Conservation (phyloP, 345 rosid genomes). For the Eucalyptus cloeziana region DNA sequence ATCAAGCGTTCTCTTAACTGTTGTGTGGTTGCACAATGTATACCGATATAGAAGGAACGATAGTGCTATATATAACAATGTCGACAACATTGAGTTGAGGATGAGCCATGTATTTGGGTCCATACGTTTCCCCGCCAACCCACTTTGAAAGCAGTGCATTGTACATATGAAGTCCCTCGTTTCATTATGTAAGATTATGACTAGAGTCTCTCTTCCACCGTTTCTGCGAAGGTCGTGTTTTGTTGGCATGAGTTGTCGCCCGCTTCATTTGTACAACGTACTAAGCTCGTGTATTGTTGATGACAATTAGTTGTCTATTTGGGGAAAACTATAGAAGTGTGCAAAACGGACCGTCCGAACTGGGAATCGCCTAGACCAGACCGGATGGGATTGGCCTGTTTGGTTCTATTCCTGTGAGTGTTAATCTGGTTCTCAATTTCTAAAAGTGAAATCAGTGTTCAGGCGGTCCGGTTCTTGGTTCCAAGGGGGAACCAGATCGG, state of each 20-base stretch:
- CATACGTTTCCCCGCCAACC: background rate
- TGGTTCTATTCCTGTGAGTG: rapidly evolving
- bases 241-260: background rate
- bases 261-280: background rate
- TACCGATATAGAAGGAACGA: background rate
- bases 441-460: too few relatives aligned
- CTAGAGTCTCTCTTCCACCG: background rate
- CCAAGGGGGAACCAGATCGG: rapidly evolving
- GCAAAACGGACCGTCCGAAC: too few relatives aligned
- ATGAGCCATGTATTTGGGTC: background rate
- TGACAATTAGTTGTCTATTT: too few relatives aligned
- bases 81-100: background rate
- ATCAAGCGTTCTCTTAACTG: background rate
- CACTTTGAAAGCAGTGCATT: background rate
- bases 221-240: background rate
- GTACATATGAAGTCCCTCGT: background rate
- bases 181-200: background rate
- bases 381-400: rapidly evolving
- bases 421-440: rapidly evolving
- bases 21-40: background rate
- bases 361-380: rapidly evolving
- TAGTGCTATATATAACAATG: too few relatives aligned
- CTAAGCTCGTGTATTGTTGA: background rate
- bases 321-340: too few relatives aligned
- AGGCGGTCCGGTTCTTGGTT: rapidly evolving